Percentiles rank a stretch among this genome's conserved stretches.
Evolutionary conservation across 2,329 filamentous ascomycete genomes (phyloP).

Genomic region (Mycosphaerella arachidis): DNA sequence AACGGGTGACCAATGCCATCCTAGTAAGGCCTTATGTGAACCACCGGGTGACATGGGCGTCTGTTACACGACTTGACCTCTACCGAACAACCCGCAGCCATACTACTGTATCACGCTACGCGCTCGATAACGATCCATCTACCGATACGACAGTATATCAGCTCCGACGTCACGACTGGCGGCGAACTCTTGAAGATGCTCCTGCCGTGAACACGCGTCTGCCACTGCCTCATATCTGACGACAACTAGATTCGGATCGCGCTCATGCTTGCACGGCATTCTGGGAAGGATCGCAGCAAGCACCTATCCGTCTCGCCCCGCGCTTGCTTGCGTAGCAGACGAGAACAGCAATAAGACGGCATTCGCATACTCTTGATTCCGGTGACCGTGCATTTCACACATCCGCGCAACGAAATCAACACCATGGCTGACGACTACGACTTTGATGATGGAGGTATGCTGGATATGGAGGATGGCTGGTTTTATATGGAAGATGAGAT

Average conservation of each 20-base stretch:
- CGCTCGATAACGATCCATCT: background rate
- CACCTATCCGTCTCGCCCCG: background rate
- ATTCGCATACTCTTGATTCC: background rate
- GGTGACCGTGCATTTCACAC: background rate
- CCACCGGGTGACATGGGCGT: background rate
- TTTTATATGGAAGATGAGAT: slow-evolving; percentile 46
- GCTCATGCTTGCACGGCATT: background rate
- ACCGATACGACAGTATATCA: background rate
- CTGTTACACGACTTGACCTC: background rate
- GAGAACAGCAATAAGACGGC: background rate
- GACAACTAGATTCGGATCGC: background rate
- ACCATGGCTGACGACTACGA: slow-evolving; percentile 31
- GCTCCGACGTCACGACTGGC: background rate
- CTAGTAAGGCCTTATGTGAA: background rate
- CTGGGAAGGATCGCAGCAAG: background rate
- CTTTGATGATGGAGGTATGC: slow-evolving; percentile 38
- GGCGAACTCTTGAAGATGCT: background rate
- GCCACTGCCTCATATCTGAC: background rate
- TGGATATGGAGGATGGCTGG: slow-evolving; percentile 40
- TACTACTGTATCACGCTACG: background rate
- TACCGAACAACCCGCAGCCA: background rate
- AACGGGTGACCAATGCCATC: background rate
- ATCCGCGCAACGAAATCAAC: background rate
- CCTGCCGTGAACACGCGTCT: background rate
- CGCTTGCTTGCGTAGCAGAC: background rate